These are phyloP conservation scores for Brassica cretica DNA, from an alignment of 345 rosid species.

Conservation along the genomic window DNA sequence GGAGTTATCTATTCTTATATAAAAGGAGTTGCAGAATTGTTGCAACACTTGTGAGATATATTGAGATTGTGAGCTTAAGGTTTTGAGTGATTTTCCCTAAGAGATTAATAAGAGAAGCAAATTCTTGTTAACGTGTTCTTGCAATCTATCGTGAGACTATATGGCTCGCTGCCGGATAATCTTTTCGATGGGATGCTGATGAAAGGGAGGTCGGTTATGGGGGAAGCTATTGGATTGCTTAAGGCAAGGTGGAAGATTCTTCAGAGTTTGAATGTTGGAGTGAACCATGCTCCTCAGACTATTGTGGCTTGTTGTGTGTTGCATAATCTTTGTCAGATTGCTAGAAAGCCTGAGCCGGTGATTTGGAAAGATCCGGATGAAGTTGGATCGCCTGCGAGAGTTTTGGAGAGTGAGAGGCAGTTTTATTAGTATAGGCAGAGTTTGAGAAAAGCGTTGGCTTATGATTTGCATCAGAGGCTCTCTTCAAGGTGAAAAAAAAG, in stretches of 20 bases:
- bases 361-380: conserved; percentile 50
- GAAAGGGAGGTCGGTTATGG: conserved; percentile 95
- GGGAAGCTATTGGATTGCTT: conserved; percentile 87
- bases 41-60: too few relatives aligned
- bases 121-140: too few relatives aligned
- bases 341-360: conserved; percentile 95
- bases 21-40: too few relatives aligned
- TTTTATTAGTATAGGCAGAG: conserved; percentile 74
- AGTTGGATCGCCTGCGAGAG: conserved; percentile 63
- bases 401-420: conserved; percentile 85
- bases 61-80: too few relatives aligned
- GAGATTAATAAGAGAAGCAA: too few relatives aligned
- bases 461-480: conserved; percentile 92
- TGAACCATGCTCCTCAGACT: conserved; percentile 91
- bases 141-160: too few relatives aligned
- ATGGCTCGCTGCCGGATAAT: conserved; percentile 78
- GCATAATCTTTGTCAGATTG: conserved; percentile 93
- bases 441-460: conserved; percentile 92
- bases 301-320: conserved; percentile 96
- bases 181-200: conserved; percentile 94
- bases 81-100: too few relatives aligned
- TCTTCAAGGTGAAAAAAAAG: conserved; percentile 56
- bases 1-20: too few relatives aligned
- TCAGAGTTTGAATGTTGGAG: conserved; percentile 89
- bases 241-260: conserved; percentile 94